Conservation (phyloP, 148 eudicot genomes). For the Tetragonia tetragonoides region DNA sequence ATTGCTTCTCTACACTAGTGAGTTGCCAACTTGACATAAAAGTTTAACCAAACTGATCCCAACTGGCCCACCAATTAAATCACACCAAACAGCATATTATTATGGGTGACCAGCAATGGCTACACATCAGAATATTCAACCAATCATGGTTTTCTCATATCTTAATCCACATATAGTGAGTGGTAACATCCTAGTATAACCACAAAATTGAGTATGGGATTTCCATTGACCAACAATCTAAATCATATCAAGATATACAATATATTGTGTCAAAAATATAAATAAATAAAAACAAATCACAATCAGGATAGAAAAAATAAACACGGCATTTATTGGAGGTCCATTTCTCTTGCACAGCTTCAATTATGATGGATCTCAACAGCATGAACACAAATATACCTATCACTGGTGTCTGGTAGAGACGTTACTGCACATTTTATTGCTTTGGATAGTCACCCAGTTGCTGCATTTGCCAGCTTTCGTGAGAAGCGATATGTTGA, state of each 20-base stretch:
- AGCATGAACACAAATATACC: conserved; percentile 29
- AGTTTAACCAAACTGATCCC: neutral
- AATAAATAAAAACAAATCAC: too few species aligned
- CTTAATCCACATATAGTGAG: neutral
- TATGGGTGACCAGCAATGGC: neutral
- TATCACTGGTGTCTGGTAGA: conserved; percentile 32
- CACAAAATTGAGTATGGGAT: neutral
- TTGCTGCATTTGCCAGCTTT: conserved; percentile 83
- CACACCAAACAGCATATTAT: neutral
- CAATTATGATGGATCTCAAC: conserved; percentile 31
- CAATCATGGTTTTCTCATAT: conserved; percentile 5
- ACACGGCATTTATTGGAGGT: conserved; percentile 5
- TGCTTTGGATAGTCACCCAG: conserved; percentile 63
- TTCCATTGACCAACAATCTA: conserved; percentile 13
- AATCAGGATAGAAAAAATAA: conserved; percentile 18
- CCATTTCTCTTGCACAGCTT: conserved; percentile 19
- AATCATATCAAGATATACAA: conserved; percentile 15
- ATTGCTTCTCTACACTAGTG: neutral
- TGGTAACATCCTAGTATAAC: neutral
- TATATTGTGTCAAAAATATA: conserved; percentile 1
- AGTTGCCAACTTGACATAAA: neutral
- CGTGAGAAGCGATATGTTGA: conserved; percentile 74
- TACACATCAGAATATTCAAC: neutral
- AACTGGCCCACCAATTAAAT: neutral
- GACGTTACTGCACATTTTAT: conserved; percentile 33